Conservation (phyloP, 495 filamentous ascomycete genomes). For the Lasiosphaeriaceae sp. region DNA sequence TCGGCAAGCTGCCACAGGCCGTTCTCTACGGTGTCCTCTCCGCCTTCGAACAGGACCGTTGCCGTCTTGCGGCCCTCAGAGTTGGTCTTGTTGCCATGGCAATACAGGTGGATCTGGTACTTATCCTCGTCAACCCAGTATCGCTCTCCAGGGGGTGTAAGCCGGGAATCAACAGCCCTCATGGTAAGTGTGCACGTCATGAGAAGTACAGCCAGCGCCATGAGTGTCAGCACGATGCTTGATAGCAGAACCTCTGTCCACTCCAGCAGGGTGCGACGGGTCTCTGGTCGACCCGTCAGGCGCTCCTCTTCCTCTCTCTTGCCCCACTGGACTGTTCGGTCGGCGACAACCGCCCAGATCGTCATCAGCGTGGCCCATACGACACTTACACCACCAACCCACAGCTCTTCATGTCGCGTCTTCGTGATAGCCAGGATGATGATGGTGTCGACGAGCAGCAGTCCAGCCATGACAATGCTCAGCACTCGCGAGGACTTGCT, state of each 20-base stretch:
- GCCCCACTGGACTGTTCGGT: constrained; percentile 76
- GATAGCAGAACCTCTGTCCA: constrained; percentile 81
- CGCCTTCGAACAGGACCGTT: constrained; percentile 81
- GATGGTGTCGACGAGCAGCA: constrained; percentile 76
- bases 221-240: constrained; percentile 61
- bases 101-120: constrained; percentile 83
- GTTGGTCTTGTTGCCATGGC: constrained; percentile 62
- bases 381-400: constrained; percentile 82
- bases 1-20: constrained; percentile 68
- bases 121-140: constrained; percentile 77
- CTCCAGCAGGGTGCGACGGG: constrained; percentile 71
- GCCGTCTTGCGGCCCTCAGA: constrained; percentile 46
- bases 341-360: constrained; percentile 38
- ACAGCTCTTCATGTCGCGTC: constrained; percentile 78
- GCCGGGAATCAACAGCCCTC: constrained; percentile 67
- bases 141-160: constrained; percentile 64
- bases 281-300: constrained; percentile 85
- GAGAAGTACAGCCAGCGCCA: constrained; percentile 63
- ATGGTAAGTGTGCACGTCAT: constrained; percentile 76
- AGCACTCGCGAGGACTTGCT: constrained; percentile 70
- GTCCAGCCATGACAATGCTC: constrained; percentile 57
- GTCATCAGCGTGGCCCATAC: constrained; percentile 59
- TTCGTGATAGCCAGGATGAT: constrained; percentile 69
- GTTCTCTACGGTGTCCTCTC: constrained; percentile 71
- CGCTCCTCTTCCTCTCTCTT: constrained; percentile 90